These are phyloP conservation scores for Aspergillus flavus DNA, from an alignment of 2,329 filamentous ascomycete genomes.

Conservation along the genomic window DNA sequence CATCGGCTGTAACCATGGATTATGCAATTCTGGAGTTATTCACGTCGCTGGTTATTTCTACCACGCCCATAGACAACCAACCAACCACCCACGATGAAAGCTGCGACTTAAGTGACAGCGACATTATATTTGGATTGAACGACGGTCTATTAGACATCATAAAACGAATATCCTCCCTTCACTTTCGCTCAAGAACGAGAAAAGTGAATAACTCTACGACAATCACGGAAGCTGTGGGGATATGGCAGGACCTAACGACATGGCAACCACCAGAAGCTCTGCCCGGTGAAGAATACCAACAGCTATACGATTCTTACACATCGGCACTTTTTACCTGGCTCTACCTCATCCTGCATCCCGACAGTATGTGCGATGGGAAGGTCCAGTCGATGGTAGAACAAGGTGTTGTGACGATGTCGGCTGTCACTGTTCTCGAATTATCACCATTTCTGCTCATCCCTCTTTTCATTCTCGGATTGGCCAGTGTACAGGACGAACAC, in stretches of 20 bases:
- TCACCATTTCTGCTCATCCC: neutral
- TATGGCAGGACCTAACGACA: neutral
- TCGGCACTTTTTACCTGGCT: neutral
- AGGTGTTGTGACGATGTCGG: neutral
- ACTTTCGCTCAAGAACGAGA: neutral
- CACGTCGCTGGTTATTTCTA: neutral
- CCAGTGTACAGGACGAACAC: neutral
- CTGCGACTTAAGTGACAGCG: neutral
- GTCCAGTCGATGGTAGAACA: neutral
- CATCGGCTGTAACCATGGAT: neutral
- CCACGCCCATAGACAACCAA: neutral
- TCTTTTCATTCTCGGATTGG: neutral
- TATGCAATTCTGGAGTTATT: neutral
- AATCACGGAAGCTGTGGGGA: neutral
- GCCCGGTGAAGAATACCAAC: neutral
- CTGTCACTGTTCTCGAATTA: neutral
- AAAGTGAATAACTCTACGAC: neutral
- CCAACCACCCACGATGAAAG: neutral
- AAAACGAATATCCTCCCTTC: neutral
- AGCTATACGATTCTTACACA: neutral
- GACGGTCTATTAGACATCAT: neutral
- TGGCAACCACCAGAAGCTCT: neutral
- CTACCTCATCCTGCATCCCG: neutral
- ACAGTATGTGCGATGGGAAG: neutral
- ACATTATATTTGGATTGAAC: neutral